Base-by-base conservation (phyloP, 2,329 filamentous ascomycete genomes). In the Penicillium griseofulvum region DNA sequence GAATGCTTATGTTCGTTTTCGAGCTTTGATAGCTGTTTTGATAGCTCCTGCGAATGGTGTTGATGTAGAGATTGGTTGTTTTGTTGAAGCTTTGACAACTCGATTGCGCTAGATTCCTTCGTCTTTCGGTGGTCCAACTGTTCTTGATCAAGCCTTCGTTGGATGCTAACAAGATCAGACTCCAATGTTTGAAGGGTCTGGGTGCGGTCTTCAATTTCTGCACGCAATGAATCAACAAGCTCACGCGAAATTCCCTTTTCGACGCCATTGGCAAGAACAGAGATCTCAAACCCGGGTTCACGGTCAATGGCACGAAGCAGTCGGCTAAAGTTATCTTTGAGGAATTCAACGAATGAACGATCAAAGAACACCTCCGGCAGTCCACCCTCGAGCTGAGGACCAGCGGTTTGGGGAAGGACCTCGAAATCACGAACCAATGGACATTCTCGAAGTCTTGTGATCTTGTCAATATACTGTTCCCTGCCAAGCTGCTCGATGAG, bases 251-350 rank as follows among this genome's bases (percentile, higher is more conserved):
- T 89, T 4, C 93, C 93, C 66, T 93, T 92, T 63, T 94, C 87
- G 11, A 92, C 78, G 0, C 89, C 90, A 68, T 92, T 91, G 41
- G 87, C 82, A 54, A 91, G 80, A 11, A 94, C 83, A 0, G 91
- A 88, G 26, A 95, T 87, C 70, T 99, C 94, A 57, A 95, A 79
- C 1, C 87, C 90, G 0, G 94, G 94, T 59, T 96, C 90, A 57
- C 93, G 87, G 73, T 99, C 94, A 64, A 99, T 90, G 14, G 91
- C 89, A 59, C 91, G 85, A 37, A 88, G 78, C 55, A 97, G 77
- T 9, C 92, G 87, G 66, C 89, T 93, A 70, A 95, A 97, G 69
- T 96, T 96, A 67, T 97, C 92, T 68, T 97, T 97, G 66, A 97
- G 84, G 66, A 97, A 96, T 57, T 97, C 90, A 52, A 99, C 86